Percentiles rank a stretch among this genome's conserved stretches.
These are phyloP conservation scores for Arthrobotrys sinensis DNA, from an alignment of 2,329 filamentous ascomycete genomes.

Conservation along the genomic window DNA sequence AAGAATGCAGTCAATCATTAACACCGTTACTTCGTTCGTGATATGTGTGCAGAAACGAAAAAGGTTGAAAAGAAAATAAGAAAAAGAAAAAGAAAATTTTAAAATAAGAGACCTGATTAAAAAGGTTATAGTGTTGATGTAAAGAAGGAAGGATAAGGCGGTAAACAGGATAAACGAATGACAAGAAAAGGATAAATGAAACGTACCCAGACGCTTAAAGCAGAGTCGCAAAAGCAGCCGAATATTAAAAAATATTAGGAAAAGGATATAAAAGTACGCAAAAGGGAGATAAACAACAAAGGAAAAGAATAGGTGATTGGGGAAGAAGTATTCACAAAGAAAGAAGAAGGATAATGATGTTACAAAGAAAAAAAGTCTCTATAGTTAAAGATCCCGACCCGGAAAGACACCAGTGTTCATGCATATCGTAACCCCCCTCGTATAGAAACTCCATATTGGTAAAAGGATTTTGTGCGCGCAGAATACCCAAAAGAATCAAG, in stretches of 20 bases:
- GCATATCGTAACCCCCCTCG: constrained; percentile 60
- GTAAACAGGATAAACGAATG: constrained; percentile 46
- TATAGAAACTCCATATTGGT: constrained; percentile 61
- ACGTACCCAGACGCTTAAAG: constrained; percentile 41
- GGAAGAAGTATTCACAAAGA: constrained; percentile 46
- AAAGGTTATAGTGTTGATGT: constrained; percentile 46
- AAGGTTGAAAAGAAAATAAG: constrained; percentile 28
- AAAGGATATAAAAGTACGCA: constrained; percentile 51
- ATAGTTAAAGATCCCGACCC: constrained; percentile 61
- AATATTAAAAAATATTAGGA: constrained; percentile 56
- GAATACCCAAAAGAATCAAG: constrained; percentile 51
- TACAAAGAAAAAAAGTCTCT: constrained; percentile 55
- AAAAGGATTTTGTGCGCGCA: constrained; percentile 57
- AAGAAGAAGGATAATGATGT: constrained; percentile 43
- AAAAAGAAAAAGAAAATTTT: constrained; percentile 31
- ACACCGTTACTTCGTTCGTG: constrained; percentile 59
- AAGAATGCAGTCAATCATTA: constrained; percentile 53
- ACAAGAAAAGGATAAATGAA: constrained; percentile 53
- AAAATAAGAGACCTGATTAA: constrained; percentile 39
- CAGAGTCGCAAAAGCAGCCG: constrained; percentile 35
- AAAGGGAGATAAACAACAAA: constrained; percentile 29
- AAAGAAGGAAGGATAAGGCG: constrained; percentile 32
- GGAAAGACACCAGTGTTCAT: constrained; percentile 61
- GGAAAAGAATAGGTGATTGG: constrained; percentile 8
- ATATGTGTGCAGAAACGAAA: constrained; percentile 38